Base-by-base conservation (phyloP, 2,329 filamentous ascomycete genomes). In the Arthrobotrys megalospora region DNA sequence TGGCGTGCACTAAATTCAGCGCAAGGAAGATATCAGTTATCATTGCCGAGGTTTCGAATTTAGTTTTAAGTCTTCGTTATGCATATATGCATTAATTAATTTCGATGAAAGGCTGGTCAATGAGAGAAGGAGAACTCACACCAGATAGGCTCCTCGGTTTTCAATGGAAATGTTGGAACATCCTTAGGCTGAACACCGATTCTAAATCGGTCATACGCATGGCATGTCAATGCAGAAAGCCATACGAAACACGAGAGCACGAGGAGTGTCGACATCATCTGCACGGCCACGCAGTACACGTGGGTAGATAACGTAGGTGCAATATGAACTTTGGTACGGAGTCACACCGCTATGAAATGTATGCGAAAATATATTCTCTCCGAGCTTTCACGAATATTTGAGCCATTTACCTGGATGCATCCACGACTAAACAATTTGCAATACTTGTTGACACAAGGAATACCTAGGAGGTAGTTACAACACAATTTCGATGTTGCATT, bases 61-160 rank as follows among this genome's bases (percentile, higher is more conserved):
- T 38, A 38, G 36, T 12, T 12, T 38, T 38, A 38, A 12, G 36
- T 10, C 36, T 38, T 38, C 3, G 8, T 8, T 2, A 38, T 12
- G 7, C 36, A 12, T n/a, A n/a, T n/a, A n/a, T n/a, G n/a, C n/a
- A n/a, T n/a, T n/a, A n/a, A n/a, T 38, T 8, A 28, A 53, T 5
- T 53, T 1, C 48, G 3, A 32, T 21, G 16, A 5, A n/a, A 16
- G 32, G 43, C 3, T 21, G n/a, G 28, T 10, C 7, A 41, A 28
- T 5, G 24, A 28, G 24, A n/a, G 16, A 11, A 14, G 7, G 3
- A 21, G 11, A 16, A 65, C 72, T 65, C 41, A 76, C 72, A 60
- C 72, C 72, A 76, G 6, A 70, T 41, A n/a, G 65, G 72, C 28
- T 70, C 65, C n/a, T 69, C 38, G 1, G 65, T 76, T 34, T 50